These are phyloP conservation scores for Brassica cretica DNA, from an alignment of 345 rosid genomes.

Conservation along the genomic window DNA sequence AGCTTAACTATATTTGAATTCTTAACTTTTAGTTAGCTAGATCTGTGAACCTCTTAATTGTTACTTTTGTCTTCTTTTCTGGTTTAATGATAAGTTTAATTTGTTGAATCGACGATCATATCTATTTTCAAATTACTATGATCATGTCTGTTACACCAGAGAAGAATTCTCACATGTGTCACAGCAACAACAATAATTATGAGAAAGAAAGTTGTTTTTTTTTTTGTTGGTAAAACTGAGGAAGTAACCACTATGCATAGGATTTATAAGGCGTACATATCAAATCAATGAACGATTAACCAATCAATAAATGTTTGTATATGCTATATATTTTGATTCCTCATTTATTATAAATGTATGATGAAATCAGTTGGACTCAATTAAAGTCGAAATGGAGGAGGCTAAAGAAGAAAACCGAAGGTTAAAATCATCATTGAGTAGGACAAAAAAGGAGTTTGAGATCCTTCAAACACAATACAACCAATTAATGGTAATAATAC, in stretches of 20 bases:
- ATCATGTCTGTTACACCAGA: neutral
- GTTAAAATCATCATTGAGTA: constrained; percentile 54
- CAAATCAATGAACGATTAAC: neutral
- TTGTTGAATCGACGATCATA: constrained; percentile 1
- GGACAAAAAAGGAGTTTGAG: constrained; percentile 62
- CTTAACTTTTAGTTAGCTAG: neutral
- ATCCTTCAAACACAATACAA: constrained; percentile 58
- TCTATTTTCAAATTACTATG: neutral
- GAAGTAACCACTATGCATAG: neutral
- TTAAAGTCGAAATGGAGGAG: constrained; percentile 70
- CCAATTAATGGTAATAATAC: constrained; percentile 42
- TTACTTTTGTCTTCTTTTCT: neutral
- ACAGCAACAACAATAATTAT: neutral
- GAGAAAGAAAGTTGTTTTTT: neutral
- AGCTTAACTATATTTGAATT: constrained; percentile 2
- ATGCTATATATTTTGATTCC: neutral
- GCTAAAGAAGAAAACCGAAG: constrained; percentile 77
- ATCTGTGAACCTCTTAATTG: constrained; percentile 1
- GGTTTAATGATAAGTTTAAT: neutral
- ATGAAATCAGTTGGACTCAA: constrained; percentile 54
- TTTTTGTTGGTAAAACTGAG: too few relatives aligned
- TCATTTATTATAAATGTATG: constrained; percentile 25
- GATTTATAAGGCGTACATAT: constrained; percentile 14
- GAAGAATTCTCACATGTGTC: neutral
- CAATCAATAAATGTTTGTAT: neutral